Conservation (phyloP, 345 rosid genomes). For the Cardiospermum halicacabum region DNA sequence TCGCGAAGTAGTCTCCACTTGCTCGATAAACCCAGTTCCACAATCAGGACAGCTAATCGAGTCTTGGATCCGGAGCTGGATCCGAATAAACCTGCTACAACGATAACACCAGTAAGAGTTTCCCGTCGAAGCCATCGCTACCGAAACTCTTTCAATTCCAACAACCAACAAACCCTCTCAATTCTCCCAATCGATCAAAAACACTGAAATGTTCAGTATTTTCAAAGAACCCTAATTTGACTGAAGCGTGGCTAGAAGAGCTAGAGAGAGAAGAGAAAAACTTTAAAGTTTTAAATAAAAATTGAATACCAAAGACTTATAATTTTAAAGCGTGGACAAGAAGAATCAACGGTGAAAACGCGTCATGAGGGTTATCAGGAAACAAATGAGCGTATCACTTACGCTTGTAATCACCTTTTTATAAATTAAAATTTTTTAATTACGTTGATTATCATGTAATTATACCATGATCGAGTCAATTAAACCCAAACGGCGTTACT, state of each 20-base stretch:
- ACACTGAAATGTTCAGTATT: neutral
- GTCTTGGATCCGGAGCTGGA: constrained; percentile 27
- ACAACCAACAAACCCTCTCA: neutral
- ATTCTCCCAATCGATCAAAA: neutral
- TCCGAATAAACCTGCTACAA: constrained; percentile 36
- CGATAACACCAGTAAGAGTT: constrained; percentile 60
- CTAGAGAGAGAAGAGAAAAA: neutral
- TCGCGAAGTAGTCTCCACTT: constrained; percentile 29
- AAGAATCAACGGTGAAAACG: constrained; percentile 21
- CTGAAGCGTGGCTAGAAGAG: neutral
- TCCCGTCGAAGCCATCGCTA: constrained; percentile 28
- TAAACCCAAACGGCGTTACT: neutral
- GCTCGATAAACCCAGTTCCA: constrained; percentile 51
- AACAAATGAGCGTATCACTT: constrained; percentile 5
- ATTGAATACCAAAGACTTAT: neutral
- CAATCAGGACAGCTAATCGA: constrained; percentile 46
- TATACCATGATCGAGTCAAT: neutral
- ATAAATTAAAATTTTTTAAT: neutral
- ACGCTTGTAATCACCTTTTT: constrained; percentile 17
- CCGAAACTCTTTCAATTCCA: neutral
- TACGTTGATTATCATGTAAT: neutral
- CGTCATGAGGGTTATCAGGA: constrained; percentile 7
- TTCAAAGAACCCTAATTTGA: constrained; percentile 24
- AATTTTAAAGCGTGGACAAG: constrained; percentile 8
- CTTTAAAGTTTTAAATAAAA: constrained; percentile 1